Conservation (phyloP, 139 green algal species). For the Nannochloris sp. region DNA sequence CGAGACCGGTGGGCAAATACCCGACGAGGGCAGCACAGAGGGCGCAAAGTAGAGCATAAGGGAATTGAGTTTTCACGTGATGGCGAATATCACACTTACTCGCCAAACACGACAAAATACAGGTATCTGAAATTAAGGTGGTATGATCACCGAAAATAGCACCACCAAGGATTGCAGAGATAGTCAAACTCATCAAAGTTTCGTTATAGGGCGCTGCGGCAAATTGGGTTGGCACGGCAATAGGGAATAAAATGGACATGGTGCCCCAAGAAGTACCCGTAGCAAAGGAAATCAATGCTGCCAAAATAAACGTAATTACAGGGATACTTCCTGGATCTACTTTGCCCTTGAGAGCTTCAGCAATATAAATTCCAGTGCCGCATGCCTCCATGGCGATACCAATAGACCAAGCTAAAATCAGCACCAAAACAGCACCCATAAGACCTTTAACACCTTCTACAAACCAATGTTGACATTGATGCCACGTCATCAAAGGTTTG, state of each 20-base stretch:
- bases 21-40: not conserved
- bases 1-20: not conserved
- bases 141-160: slow-evolving; percentile 13
- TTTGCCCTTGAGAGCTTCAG: not conserved
- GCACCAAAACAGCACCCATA: not conserved
- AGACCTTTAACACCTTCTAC: not conserved
- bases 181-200: slow-evolving; percentile 7
- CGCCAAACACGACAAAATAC: slow-evolving; percentile 10
- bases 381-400: slow-evolving; percentile 11
- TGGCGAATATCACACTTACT: slow-evolving; percentile 10
- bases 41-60: not conserved
- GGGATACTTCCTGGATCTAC: slow-evolving; percentile 16
- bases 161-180: slow-evolving; percentile 11
- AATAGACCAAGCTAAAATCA: slow-evolving; percentile 14
- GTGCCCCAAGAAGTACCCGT: slow-evolving; percentile 20
- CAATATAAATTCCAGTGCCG: slow-evolving; percentile 9
- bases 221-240: slow-evolving; percentile 1
- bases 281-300: slow-evolving; percentile 19
- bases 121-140: slow-evolving; percentile 16
- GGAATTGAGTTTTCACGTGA: not conserved
- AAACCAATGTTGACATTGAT: slow-evolving; percentile 1
- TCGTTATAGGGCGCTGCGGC: not conserved
- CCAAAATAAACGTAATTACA: slow-evolving; percentile 21
- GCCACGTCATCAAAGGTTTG: slow-evolving; percentile 11
- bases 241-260: slow-evolving; percentile 22